Percentiles rank a stretch among this genome's conserved stretches.
phyloP scores from a whole-genome alignment of 2,329 filamentous ascomycete genomes.

The Cordyceps pruinosa region DNA sequence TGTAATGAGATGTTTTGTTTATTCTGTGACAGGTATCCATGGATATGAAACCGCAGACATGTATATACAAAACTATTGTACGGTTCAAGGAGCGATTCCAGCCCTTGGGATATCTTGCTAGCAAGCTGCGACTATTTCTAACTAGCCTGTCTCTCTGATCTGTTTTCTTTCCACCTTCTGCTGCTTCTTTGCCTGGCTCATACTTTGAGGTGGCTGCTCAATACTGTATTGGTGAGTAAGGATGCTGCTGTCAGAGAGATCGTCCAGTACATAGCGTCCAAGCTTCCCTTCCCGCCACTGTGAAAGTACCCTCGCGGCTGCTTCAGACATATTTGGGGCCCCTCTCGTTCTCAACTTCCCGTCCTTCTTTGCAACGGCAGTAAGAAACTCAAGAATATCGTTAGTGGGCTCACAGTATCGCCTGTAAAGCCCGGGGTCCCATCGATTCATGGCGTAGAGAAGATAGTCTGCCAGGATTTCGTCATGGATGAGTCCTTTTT shows the following conservation, averaged over 20 bases:
- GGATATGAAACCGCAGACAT: neutral
- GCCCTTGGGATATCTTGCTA: constrained; percentile 8
- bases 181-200: constrained; percentile 62
- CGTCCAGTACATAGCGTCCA: constrained; percentile 73
- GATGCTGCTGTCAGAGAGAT: constrained; percentile 56
- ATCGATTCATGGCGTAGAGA: constrained; percentile 72
- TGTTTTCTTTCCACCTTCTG: constrained; percentile 54
- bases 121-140: neutral
- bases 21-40: neutral
- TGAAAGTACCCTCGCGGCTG: constrained; percentile 74
- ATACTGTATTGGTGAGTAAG: constrained; percentile 38
- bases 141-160: constrained; percentile 16
- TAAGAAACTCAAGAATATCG: constrained; percentile 67
- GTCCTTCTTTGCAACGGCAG: constrained; percentile 62
- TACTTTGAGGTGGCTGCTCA: constrained; percentile 46
- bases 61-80: neutral
- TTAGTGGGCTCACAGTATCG: constrained; percentile 69
- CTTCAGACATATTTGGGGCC: constrained; percentile 59
- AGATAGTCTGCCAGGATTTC: constrained; percentile 84
- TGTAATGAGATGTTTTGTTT: neutral
- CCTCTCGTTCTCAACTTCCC: constrained; percentile 73
- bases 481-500: constrained; percentile 74
- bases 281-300: constrained; percentile 73
- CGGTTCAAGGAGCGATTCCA: neutral
- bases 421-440: constrained; percentile 54